Percentiles rank a stretch among this genome's conserved stretches.
Evolutionary conservation across 1,284 basidiomycete genomes (phyloP).

Genomic region (Sparassis latifolia): DNA sequence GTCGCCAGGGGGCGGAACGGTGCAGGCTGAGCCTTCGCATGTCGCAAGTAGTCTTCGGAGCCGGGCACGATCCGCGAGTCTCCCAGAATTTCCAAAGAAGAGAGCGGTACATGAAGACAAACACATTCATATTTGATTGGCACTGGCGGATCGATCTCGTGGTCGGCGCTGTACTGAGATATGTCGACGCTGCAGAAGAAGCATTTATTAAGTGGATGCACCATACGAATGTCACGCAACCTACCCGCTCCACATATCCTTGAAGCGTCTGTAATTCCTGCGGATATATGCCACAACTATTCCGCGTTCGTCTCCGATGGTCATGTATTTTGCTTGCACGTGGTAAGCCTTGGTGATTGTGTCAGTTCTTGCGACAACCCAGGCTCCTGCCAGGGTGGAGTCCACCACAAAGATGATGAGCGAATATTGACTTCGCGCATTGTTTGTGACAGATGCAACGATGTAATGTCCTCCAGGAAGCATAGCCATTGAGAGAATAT

Average conservation of each 20-base stretch:
- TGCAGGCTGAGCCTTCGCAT: conserved; percentile 28
- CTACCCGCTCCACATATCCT: too few relatives aligned
- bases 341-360: conserved; percentile 50
- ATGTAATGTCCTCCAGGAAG: conserved; percentile 69
- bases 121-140: conserved; percentile 47
- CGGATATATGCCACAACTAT: conserved; percentile 52
- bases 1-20: conserved; percentile 37
- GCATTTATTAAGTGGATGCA: too few relatives aligned
- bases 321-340: conserved; percentile 59
- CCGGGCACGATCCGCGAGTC: conserved; percentile 39
- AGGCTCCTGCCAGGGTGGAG: conserved; percentile 38
- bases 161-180: conserved; percentile 37
- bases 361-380: conserved; percentile 44
- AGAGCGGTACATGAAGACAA: conserved; percentile 41
- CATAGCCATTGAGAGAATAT: conserved; percentile 51
- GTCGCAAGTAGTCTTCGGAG: conserved; percentile 31
- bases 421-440: conserved; percentile 35
- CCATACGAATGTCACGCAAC: too few relatives aligned
- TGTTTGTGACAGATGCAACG: conserved; percentile 50
- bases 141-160: conserved; percentile 40
- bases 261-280: conserved; percentile 25
- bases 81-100: conserved; percentile 42
- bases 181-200: conserved; percentile 32
- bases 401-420: conserved; percentile 54
- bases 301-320: conserved; percentile 37